Evolutionary conservation across 2,329 filamentous ascomycete genomes (phyloP).

Genomic region (Bertia moriformis): DNA sequence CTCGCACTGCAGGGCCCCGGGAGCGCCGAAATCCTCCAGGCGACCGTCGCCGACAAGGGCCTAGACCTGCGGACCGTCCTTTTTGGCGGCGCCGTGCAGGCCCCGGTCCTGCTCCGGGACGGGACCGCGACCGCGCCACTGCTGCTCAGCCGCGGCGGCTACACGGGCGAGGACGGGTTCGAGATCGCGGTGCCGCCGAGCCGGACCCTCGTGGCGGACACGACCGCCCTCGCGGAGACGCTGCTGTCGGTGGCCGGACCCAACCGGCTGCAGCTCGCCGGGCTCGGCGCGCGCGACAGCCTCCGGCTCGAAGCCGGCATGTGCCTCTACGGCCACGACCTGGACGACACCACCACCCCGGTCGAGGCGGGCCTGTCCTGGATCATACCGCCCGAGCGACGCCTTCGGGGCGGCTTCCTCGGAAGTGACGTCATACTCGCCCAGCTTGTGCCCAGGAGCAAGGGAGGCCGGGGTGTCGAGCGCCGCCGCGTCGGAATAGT

Average conservation of each 20-base stretch:
- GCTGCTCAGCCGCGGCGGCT: constrained; percentile 76
- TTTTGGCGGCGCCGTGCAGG: constrained; percentile 64
- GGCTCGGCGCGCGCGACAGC: constrained; percentile 80
- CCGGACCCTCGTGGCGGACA: constrained; percentile 50
- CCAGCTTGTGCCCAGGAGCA: constrained; percentile 60
- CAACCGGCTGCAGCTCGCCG: constrained; percentile 59
- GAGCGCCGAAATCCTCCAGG: constrained; percentile 52
- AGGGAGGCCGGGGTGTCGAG: constrained; percentile 55
- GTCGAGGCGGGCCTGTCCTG: constrained; percentile 48
- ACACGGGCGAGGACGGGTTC: constrained; percentile 96
- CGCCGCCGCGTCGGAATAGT: constrained; percentile 69
- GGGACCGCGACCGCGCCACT: constrained; percentile 33
- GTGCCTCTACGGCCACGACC: constrained; percentile 98
- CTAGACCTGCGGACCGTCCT: constrained; percentile 52
- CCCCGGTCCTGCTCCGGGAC: constrained; percentile 47
- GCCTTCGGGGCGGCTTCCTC: constrained; percentile 60
- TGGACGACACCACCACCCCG: constrained; percentile 60
- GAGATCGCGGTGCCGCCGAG: constrained; percentile 73
- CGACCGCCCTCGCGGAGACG: constrained; percentile 47
- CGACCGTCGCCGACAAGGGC: constrained; percentile 38
- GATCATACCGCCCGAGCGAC: constrained; percentile 72
- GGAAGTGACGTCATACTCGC: constrained; percentile 64
- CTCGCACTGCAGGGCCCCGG: constrained; percentile 45
- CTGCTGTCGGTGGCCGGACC: constrained; percentile 35
- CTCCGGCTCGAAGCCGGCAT: constrained; percentile 90